These are phyloP conservation scores for Ganoderma leucocontextum DNA, from an alignment of 1,284 basidiomycete genomes.

Conservation along the genomic window DNA sequence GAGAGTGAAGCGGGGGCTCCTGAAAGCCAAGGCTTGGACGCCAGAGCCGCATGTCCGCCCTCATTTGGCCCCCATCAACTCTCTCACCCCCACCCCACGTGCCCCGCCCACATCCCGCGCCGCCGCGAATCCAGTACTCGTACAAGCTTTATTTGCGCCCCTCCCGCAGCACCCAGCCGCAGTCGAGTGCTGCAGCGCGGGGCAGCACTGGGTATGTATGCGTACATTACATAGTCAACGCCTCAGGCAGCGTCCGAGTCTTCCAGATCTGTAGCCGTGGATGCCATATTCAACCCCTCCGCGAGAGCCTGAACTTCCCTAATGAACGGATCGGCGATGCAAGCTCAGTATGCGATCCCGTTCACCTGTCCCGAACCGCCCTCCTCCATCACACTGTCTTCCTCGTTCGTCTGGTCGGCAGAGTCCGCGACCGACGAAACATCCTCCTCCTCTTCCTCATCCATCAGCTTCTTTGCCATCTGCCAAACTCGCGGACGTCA, in stretches of 20 bases:
- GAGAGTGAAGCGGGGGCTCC: constrained; percentile 20
- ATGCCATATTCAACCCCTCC: constrained; percentile 10
- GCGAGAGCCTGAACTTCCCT: constrained; percentile 7
- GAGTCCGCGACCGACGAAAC: constrained; percentile 34
- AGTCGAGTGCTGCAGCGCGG: constrained; percentile 15
- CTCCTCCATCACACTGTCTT: constrained; percentile 36
- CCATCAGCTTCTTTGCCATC: constrained; percentile 71
- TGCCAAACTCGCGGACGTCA: constrained; percentile 41
- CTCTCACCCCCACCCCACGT: constrained; percentile 22
- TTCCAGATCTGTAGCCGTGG: background rate
- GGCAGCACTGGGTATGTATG: constrained; percentile 20
- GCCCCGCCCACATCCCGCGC: constrained; percentile 11
- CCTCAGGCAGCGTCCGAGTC: constrained; percentile 20
- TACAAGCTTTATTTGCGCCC: background rate
- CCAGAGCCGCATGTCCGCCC: constrained; percentile 26
- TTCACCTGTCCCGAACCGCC: constrained; percentile 40
- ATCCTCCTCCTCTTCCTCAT: constrained; percentile 70
- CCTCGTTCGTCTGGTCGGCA: constrained; percentile 32
- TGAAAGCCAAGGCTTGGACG: constrained; percentile 14
- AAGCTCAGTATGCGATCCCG: constrained; percentile 36
- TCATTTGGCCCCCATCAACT: background rate
- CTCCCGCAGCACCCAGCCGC: background rate
- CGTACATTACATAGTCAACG: constrained; percentile 20
- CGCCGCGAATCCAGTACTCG: constrained; percentile 1
- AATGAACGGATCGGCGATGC: constrained; percentile 4